A percentile compares a stretch with the other conserved stretches of the same genome.
Evolutionary conservation across 768 basidiomycete species (phyloP).

Genomic region (Calocybe indica): DNA sequence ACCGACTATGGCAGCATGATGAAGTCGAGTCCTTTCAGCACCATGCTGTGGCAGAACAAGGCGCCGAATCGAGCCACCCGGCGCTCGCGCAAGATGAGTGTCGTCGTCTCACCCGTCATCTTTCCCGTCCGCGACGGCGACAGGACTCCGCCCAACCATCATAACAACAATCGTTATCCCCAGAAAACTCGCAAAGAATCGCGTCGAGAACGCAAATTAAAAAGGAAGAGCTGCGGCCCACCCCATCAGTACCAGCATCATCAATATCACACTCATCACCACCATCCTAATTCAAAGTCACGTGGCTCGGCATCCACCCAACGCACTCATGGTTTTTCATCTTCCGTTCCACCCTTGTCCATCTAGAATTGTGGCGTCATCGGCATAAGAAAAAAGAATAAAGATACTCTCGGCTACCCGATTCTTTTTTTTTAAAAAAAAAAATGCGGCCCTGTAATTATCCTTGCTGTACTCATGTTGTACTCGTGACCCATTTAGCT

Average conservation of each 20-base stretch:
- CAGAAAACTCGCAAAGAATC: conserved; percentile 60
- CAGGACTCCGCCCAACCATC: conserved; percentile 43
- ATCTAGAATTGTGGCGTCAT: conserved; percentile 2
- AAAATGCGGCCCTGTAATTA: too few relatives aligned
- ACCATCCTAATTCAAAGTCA: conserved; percentile 21
- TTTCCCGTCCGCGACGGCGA: conserved; percentile 47
- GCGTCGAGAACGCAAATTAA: conserved; percentile 62
- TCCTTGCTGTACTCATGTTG: too few relatives aligned
- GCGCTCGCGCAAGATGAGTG: conserved; percentile 23
- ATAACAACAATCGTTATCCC: conserved; percentile 30
- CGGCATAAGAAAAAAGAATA: too few relatives aligned
- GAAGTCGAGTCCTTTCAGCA: conserved; percentile 49
- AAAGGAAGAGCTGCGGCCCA: conserved; percentile 49
- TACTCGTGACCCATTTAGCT: too few relatives aligned
- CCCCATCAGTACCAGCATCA: conserved; percentile 39
- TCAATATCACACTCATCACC: conserved; percentile 34
- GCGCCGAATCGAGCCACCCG: conserved; percentile 11
- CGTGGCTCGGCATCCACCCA: conserved; percentile 15
- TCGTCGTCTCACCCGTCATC: conserved; percentile 45
- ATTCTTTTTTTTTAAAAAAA: too few relatives aligned
- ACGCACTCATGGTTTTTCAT: conserved; percentile 12
- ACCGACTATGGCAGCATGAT: conserved; percentile 44
- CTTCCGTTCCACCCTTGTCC: conserved; percentile 16
- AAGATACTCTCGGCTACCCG: too few relatives aligned
- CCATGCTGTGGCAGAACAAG: conserved; percentile 49